Percentiles rank a stretch among this genome's conserved stretches.
Conservation (phyloP, 2,329 filamentous ascomycete species). For the Colletotrichum filicis region DNA sequence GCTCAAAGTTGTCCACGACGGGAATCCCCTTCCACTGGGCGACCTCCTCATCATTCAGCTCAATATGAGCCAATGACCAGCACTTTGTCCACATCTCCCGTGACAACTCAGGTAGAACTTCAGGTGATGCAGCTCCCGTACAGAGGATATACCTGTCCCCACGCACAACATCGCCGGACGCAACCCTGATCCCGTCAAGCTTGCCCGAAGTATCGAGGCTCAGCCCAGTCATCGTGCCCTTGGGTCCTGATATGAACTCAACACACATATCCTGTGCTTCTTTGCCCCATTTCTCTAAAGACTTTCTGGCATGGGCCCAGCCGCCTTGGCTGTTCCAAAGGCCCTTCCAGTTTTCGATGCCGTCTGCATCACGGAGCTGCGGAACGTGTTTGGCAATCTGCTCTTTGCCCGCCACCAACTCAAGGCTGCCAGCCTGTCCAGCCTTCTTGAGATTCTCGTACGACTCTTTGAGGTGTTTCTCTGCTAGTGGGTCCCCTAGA, state of each 20-base stretch:
- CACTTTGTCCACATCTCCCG: conserved; percentile 28
- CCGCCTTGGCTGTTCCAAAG: conserved; percentile 31
- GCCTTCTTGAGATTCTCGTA: conserved; percentile 29
- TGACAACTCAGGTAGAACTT: conserved; percentile 18
- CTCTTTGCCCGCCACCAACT: conserved; percentile 20
- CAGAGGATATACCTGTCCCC: conserved; percentile 22
- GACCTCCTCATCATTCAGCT: conserved; percentile 16
- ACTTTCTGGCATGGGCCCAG: conserved; percentile 18
- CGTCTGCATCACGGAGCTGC: conserved; percentile 15
- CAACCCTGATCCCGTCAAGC: conserved; percentile 22
- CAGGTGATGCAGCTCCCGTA: conserved; percentile 21
- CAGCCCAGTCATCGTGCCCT: conserved; percentile 23
- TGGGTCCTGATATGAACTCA: conserved; percentile 10
- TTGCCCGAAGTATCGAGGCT: neutral
- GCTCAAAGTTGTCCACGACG: conserved; percentile 33
- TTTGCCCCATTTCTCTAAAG: conserved; percentile 16
- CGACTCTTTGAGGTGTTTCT: conserved; percentile 29
- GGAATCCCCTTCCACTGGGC: conserved; percentile 23
- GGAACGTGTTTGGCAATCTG: conserved; percentile 25
- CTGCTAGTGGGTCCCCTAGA: conserved; percentile 13
- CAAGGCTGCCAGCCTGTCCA: conserved; percentile 2
- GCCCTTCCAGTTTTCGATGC: conserved; percentile 28
- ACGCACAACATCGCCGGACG: conserved; percentile 6
- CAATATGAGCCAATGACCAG: conserved; percentile 24
- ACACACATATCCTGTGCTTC: conserved; percentile 4